Percentiles rank a stretch among this genome's conserved stretches.
Evolutionary conservation across 2,329 filamentous ascomycete genomes (phyloP).

Genomic region (Colletotrichum sidae): DNA sequence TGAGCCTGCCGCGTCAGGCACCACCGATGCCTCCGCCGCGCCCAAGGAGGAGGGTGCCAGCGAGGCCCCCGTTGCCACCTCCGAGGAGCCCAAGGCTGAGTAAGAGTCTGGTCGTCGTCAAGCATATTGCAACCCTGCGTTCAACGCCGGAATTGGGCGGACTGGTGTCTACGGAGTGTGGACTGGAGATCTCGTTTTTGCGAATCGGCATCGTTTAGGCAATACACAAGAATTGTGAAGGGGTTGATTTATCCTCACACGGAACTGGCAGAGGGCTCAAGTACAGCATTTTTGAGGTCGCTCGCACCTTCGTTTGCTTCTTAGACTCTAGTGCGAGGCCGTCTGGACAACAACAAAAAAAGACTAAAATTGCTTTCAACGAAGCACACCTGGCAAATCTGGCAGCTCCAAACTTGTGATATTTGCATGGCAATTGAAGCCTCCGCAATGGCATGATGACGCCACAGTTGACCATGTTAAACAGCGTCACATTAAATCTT

Average conservation of each 20-base stretch:
- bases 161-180: slow-evolving; percentile 74
- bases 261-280: slow-evolving; percentile 53
- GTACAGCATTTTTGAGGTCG: slow-evolving; percentile 61
- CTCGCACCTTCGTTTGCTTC: slow-evolving; percentile 58
- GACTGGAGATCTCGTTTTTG: slow-evolving; percentile 68
- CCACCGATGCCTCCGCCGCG: slow-evolving; percentile 68
- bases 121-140: slow-evolving; percentile 48
- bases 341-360: slow-evolving; percentile 68
- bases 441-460: too few species aligned
- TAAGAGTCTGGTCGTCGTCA: slow-evolving; percentile 50
- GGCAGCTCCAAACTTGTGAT: slow-evolving; percentile 12
- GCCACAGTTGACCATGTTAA: too few species aligned
- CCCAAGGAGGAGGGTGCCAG: slow-evolving; percentile 40
- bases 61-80: slow-evolving; percentile 50
- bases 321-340: slow-evolving; percentile 68
- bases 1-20: slow-evolving; percentile 74
- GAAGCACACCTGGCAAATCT: slow-evolving; percentile 34
- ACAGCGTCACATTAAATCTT: background rate
- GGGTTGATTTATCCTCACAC: slow-evolving; percentile 52
- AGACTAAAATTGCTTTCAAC: slow-evolving; percentile 60
- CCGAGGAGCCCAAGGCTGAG: slow-evolving; percentile 78
- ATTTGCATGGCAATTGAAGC: slow-evolving; percentile 34
- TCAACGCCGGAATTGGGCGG: slow-evolving; percentile 59
- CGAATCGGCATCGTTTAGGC: slow-evolving; percentile 61
- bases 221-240: slow-evolving; percentile 53